Evolutionary conservation across 2,329 filamentous ascomycete genomes (phyloP).

Genomic region (Teratosphaeria gauchensis): DNA sequence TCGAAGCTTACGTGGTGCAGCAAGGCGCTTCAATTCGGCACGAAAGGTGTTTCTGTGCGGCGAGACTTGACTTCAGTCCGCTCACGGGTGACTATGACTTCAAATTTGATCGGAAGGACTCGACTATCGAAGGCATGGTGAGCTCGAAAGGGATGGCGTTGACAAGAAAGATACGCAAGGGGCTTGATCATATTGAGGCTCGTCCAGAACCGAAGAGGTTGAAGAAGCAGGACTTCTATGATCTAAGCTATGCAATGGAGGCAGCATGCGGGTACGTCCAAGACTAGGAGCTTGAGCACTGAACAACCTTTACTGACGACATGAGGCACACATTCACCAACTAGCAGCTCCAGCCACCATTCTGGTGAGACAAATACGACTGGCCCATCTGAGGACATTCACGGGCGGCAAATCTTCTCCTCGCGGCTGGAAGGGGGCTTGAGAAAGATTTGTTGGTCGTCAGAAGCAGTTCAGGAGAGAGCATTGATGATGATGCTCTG

Average conservation of each 20-base stretch:
- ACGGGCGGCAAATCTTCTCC: background rate
- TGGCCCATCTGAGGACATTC: background rate
- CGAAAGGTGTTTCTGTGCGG: too few relatives aligned
- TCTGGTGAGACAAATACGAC: background rate
- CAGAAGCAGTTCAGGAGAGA: too few relatives aligned
- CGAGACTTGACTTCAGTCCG: too few relatives aligned
- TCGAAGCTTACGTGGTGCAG: too few relatives aligned
- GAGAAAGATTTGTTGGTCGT: too few relatives aligned
- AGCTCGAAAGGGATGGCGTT: background rate
- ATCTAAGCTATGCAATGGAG: background rate
- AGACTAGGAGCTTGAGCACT: background rate
- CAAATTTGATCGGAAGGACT: background rate
- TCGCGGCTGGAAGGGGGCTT: too few relatives aligned
- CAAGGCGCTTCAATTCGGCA: too few relatives aligned
- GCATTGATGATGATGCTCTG: too few relatives aligned
- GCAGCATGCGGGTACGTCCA: background rate
- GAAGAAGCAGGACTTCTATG: background rate
- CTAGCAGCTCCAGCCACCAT: background rate
- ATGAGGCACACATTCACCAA: background rate
- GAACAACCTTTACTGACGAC: background rate
- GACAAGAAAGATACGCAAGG: background rate
- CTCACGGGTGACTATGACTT: too few relatives aligned
- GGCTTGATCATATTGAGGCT: background rate
- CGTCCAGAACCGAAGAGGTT: background rate
- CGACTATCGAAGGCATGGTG: background rate